phyloP scores from a whole-genome alignment of 2,329 filamentous ascomycete species.

The Rutstroemia sp. region DNA sequence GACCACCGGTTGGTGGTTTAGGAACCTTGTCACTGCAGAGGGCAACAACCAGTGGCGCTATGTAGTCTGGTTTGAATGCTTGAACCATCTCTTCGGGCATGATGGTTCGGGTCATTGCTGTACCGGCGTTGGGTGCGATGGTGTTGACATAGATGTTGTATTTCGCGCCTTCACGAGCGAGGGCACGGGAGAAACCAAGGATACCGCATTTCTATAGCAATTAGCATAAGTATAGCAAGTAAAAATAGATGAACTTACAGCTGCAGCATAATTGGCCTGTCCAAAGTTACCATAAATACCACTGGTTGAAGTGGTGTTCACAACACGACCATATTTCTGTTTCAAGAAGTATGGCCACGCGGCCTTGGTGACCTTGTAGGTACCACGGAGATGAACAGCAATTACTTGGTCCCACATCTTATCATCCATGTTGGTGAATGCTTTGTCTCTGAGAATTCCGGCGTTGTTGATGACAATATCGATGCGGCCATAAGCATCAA shows the following conservation, averaged over 20 bases:
- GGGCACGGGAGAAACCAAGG: slow-evolving; percentile 85
- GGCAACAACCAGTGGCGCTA: slow-evolving; percentile 84
- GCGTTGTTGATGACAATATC: slow-evolving; percentile 98
- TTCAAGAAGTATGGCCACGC: slow-evolving; percentile 97
- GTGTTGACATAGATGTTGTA: slow-evolving; percentile 99
- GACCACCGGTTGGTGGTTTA: slow-evolving; percentile 71
- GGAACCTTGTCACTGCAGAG: slow-evolving; percentile 83
- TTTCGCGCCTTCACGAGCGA: slow-evolving; percentile 89
- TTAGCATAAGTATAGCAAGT: slow-evolving; percentile 12
- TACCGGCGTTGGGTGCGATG: slow-evolving; percentile 95
- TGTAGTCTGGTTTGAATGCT: slow-evolving; percentile 98
- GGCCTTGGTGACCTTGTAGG: slow-evolving; percentile 94
- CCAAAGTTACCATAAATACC: slow-evolving; percentile 99
- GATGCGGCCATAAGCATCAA: slow-evolving; percentile 87
- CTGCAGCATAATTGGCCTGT: slow-evolving; percentile 93
- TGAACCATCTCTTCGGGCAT: slow-evolving; percentile 97
- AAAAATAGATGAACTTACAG: slow-evolving; percentile 49
- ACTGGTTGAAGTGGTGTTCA: slow-evolving; percentile 95
- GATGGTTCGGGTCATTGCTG: slow-evolving; percentile 87
- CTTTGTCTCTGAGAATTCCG: slow-evolving; percentile 95
- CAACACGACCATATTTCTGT: slow-evolving; percentile 94
- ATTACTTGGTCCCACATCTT: slow-evolving; percentile 86
- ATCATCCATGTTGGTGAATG: slow-evolving; percentile 96
- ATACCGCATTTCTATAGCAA: slow-evolving; percentile 71
- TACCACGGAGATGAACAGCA: slow-evolving; percentile 87